phyloP scores from a whole-genome alignment of 2,329 filamentous ascomycete species.

The Colletotrichum camelliae region DNA sequence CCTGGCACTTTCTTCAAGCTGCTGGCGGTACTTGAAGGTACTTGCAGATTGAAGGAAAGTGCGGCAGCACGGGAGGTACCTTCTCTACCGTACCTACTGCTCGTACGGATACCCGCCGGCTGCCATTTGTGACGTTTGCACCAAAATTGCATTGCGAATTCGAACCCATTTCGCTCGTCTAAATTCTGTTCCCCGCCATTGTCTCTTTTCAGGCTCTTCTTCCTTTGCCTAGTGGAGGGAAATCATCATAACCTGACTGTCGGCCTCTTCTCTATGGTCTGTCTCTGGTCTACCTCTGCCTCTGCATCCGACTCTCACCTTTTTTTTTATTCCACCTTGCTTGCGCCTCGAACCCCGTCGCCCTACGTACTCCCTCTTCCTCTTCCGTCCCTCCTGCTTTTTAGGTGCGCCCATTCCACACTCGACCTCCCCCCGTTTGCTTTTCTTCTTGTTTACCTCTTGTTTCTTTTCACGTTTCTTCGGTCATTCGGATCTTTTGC shows the following conservation, averaged over 20 bases:
- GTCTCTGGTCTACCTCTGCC: background rate
- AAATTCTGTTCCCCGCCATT: conserved; percentile 1
- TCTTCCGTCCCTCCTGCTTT: background rate
- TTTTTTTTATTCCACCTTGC: background rate
- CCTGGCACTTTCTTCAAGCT: background rate
- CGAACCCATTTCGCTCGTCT: conserved; percentile 4
- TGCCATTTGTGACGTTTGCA: conserved; percentile 20
- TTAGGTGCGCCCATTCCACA: background rate
- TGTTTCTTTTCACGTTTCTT: background rate
- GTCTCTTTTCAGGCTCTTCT: background rate
- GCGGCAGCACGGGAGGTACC: background rate
- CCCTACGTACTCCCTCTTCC: background rate
- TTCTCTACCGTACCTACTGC: background rate
- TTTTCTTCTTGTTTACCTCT: background rate
- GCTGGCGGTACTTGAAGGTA: background rate
- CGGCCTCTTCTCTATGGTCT: background rate
- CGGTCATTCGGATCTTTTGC: background rate
- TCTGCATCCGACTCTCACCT: background rate
- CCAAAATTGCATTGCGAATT: conserved; percentile 14
- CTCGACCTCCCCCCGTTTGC: background rate
- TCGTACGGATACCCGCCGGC: background rate
- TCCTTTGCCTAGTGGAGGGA: background rate
- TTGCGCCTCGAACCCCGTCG: background rate
- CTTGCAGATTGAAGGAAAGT: background rate
- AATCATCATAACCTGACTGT: background rate